Base-by-base conservation (phyloP, 805 yeast genomes). In the Jamesozyma rosinii region DNA sequence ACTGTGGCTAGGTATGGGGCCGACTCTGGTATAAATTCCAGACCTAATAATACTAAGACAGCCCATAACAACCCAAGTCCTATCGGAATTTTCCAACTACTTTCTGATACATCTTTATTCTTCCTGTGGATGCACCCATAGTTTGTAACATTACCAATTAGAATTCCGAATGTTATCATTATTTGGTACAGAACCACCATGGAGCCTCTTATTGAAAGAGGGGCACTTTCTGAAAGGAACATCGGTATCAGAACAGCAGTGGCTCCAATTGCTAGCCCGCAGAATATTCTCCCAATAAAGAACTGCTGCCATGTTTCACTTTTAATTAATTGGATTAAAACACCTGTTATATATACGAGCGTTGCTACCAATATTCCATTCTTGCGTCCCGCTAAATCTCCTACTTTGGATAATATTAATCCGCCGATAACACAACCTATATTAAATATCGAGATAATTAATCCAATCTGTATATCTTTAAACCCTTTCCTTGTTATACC, bases 231-330 rank as follows among this genome's bases (percentile, higher is more conserved):
- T 24, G 81, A 69, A 42, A 80, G 75, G 59, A 77, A 78, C 65
- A 84, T 68, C 27, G 92, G 89, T 13, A 79, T 83, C 42, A 81
- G 67, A 15, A 86, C 86, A 6, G 89, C 78, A 27, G 79, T 68
- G 22, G 77, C 69, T 35, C 95, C 95, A 43, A 85, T 83, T 22
- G 83, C 81, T 6, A 83, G 47, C 9, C 95, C 95, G 22, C 81
- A 73, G 40, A 84, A 62, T 30, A 76, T 70, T 65, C 89, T 71
- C 27, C 87, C 88, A 47, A 78, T 61, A 46, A 76, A 68, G 52
- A 74, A 72, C 59, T 79, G 86, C 54, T 71, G 74, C 87, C 87
- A 81, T 24, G 66, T 64, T 3, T 51, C 37, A 14, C 57, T 57
- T 5, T 81, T 66, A 11, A 81, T 61, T 40, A 80, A 74, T 60